phyloP scores from a whole-genome alignment of 495 filamentous ascomycete genomes.

The Lophium mytilinum region DNA sequence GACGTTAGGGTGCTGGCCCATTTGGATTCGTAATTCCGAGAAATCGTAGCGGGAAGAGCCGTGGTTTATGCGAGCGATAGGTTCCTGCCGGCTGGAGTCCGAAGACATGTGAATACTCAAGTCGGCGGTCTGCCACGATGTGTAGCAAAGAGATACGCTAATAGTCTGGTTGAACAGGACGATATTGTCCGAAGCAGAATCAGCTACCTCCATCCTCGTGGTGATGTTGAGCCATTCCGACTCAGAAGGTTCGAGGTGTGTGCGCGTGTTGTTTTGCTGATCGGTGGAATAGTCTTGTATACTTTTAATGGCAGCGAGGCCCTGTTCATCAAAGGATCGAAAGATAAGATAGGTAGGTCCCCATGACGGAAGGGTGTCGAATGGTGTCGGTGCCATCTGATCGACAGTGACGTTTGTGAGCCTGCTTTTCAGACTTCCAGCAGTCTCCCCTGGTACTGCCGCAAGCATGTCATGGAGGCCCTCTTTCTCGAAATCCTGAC shows the following conservation, averaged over 20 bases:
- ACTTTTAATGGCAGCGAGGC: neutral
- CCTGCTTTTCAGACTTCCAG: neutral
- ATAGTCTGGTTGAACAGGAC: neutral
- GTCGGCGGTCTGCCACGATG: neutral
- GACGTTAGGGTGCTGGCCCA: neutral
- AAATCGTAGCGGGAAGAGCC: neutral
- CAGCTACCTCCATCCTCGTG: neutral
- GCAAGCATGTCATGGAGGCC: neutral
- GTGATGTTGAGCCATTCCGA: neutral
- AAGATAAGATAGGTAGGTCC: neutral
- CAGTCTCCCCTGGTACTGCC: neutral
- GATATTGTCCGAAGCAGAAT: neutral
- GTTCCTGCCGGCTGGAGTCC: neutral
- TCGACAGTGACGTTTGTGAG: neutral
- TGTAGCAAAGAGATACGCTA: neutral
- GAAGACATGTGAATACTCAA: neutral
- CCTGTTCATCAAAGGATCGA: neutral
- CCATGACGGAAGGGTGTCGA: neutral
- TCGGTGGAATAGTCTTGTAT: neutral
- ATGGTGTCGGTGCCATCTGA: neutral
- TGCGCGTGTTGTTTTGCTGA: neutral
- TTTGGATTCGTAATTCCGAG: neutral
- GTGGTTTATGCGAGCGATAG: neutral
- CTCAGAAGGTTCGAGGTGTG: neutral
- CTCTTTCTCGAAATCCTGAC: neutral